Evolutionary conservation across 345 rosid species (phyloP), one percentile per base, ranked within the genome.

Genomic region (Chamaenerion angustifolium): DNA sequence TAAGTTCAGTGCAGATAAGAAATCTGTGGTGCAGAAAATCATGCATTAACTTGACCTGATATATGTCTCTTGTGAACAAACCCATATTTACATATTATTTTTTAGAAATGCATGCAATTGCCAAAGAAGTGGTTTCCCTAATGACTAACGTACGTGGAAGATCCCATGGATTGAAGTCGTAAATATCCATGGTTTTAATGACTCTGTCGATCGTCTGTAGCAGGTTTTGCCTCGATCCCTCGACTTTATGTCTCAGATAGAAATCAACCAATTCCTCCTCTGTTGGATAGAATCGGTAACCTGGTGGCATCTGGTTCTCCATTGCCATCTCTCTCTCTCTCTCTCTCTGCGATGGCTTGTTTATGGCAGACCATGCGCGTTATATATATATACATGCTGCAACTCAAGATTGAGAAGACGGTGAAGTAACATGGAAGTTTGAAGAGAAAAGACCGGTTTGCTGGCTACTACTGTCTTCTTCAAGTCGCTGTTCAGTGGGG

Each of bases 261-360:
- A 73, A 78, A 4, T 72, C 49, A 15, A 81, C 60, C 45, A 78
- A 31, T 59, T 78, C 88, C 23, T 52, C 75, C 56, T 81, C 82
- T 0, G 82, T 81, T 0, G 89, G 89, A 61, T 66, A 81, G 49
- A 81, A 81, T 4, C 82, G 66, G 64, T 64, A 76, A 13, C 85
- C 76, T 8, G 77, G 80, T 10, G 76, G 71, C 61, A 66, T 40
- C 60, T 67, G 68, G 52, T 64, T 66, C 43, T 49, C 66, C 70
- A 48, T 52, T 16, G 15, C 44, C 43, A 27, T 48, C 46, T 19
- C 14, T 12, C 14, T 14, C 49, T 49, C 13, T 55, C 51, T 31
- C 43, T 15, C 19, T 44, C 2, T 2, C 2, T 23, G 5, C 37
- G 37, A 31, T 31, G 37, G 2, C 5, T 31, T 5, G 37, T 4